Evolutionary conservation across 257 asterid species (phyloP).

Genomic region (Perilla frutescens): DNA sequence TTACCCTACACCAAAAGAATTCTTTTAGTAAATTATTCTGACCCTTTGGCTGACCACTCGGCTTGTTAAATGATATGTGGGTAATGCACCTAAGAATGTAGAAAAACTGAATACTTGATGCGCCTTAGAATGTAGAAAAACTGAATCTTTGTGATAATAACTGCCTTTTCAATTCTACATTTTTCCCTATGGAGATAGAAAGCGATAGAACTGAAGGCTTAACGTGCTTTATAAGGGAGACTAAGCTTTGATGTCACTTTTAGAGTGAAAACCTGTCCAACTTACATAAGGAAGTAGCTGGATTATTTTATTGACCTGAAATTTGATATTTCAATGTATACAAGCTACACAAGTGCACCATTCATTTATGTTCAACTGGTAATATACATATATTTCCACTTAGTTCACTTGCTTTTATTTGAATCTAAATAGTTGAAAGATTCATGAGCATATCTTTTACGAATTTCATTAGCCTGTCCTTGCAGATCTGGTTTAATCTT

Average conservation of each 20-base stretch:
- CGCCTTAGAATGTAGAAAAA: not conserved
- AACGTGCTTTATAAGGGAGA: constrained; percentile 9
- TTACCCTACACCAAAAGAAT: not conserved
- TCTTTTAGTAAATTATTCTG: not conserved
- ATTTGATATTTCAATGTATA: not conserved
- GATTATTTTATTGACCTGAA: constrained; percentile 7
- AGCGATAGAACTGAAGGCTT: constrained; percentile 8
- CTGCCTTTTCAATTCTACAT: not conserved
- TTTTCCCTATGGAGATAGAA: constrained; percentile 3
- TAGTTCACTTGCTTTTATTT: not conserved
- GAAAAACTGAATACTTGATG: not conserved
- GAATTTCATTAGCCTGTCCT: constrained; percentile 1
- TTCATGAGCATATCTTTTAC: not conserved
- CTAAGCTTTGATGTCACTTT: not conserved
- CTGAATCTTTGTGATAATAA: not conserved
- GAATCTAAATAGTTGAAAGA: not conserved
- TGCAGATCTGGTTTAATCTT: constrained; percentile 10
- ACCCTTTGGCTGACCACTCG: not conserved
- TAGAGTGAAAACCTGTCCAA: constrained; percentile 15
- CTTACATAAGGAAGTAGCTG: constrained; percentile 8
- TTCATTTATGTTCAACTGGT: constrained; percentile 4
- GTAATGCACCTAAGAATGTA: constrained; percentile 3
- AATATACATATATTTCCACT: not conserved
- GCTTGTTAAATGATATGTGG: not conserved
- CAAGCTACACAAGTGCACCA: not conserved